phyloP scores from a whole-genome alignment of 2,329 filamentous ascomycete species.

The Cercospora brassicicola region DNA sequence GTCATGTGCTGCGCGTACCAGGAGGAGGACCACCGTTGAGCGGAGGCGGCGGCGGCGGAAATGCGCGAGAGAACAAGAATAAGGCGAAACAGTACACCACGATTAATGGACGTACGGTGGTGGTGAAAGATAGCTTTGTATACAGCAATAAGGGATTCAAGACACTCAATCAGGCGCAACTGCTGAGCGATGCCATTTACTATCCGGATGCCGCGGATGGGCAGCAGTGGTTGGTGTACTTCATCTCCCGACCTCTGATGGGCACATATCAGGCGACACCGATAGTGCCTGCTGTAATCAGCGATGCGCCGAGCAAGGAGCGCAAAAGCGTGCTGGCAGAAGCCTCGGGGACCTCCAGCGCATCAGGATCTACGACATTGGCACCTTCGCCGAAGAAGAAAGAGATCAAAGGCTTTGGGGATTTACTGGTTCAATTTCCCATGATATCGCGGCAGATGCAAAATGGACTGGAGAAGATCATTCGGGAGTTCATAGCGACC shows the following conservation, averaged over 20 bases:
- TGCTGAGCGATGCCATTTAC: slow-evolving; percentile 81
- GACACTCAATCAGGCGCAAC: slow-evolving; percentile 80
- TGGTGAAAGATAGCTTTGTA: slow-evolving; percentile 88
- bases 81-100: slow-evolving; percentile 95
- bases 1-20: slow-evolving; percentile 90
- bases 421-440: slow-evolving; percentile 86
- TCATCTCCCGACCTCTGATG: slow-evolving; percentile 84
- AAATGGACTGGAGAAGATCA: slow-evolving; percentile 80
- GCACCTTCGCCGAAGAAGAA: slow-evolving; percentile 69
- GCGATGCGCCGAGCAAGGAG: slow-evolving; percentile 38
- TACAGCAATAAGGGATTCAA: slow-evolving; percentile 99
- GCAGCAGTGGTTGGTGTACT: slow-evolving; percentile 94
- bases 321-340: slow-evolving; percentile 35
- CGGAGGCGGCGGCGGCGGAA: slow-evolving; percentile 54
- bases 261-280: slow-evolving; percentile 77
- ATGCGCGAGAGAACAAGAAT: slow-evolving; percentile 77
- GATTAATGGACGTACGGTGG: slow-evolving; percentile 85
- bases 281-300: slow-evolving; percentile 63
- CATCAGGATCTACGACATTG: slow-evolving; percentile 24
- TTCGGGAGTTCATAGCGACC: slow-evolving; percentile 82
- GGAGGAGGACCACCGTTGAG: slow-evolving; percentile 47
- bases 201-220: slow-evolving; percentile 87
- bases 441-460: slow-evolving; percentile 98
- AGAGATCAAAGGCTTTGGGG: slow-evolving; percentile 85
- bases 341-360: slow-evolving; percentile 29